Base-by-base conservation (phyloP, 768 basidiomycete species). In the Pulveroboletus ravenelii region DNA sequence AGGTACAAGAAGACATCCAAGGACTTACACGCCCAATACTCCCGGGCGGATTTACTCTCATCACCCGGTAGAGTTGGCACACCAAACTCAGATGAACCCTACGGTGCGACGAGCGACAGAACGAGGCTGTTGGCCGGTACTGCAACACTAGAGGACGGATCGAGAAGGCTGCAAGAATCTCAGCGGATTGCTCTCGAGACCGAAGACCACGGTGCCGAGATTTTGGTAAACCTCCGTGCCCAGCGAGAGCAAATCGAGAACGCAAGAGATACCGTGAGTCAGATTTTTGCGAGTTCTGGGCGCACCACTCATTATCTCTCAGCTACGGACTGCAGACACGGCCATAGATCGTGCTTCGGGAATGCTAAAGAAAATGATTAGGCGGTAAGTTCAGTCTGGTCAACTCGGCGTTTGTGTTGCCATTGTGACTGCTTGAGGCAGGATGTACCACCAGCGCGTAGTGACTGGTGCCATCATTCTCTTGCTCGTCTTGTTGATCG, bases 241-340 rank as follows among this genome's bases (percentile, higher is more conserved):
- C 96, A 99, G 71, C 72, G 96, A 57, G 96, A 97, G 63, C 92
- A 93, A 70, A 94, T 99, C 51, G 87, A 93, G 73, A 88, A 94
- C 65, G 80, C 95, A 23, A 74, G 95, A 60, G 87, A 89, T 69
- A 94, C 89, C 40, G 92, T 95, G 53, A 36, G 85, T 63, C 13
- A 7, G 5, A 0, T 41, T 48, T 29, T 37, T 36, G 3, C 31
- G 9, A 31, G 9, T 31, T 36, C 17, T 31, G 2, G 14, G 27
- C 10, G 10, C 10, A 10, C 9, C 34, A 40, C 30, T 54, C 12
- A 50, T 29, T 13, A 12, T 35, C 18, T 31, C 23, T 27, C 61
- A 95, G 93, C 79, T 99, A 31, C 79, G 82, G 58, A 79, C 85
- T 38, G 93, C 95, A 31, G 94, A 97, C 62, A 77, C 78, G 17